These are phyloP conservation scores for Erigeron philadelphicus DNA, from an alignment of 140 eudicot species.

Conservation along the genomic window DNA sequence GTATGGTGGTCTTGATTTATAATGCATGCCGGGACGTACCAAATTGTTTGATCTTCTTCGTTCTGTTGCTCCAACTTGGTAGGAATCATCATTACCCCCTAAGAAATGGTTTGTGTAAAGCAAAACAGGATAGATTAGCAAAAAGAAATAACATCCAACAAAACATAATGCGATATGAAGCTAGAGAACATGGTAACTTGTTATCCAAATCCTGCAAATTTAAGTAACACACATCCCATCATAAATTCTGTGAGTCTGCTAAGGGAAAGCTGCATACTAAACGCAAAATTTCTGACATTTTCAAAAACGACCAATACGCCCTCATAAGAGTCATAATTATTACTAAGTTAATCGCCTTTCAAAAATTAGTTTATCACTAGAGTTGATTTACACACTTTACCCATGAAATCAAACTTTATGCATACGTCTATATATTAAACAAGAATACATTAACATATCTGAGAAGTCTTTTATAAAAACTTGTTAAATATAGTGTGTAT, in stretches of 20 bases:
- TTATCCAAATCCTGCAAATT: not conserved
- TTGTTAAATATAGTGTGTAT: not conserved
- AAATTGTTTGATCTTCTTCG: constrained; percentile 41
- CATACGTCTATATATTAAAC: not conserved
- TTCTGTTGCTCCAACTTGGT: constrained; percentile 42
- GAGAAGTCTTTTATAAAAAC: not conserved
- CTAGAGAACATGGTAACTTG: not conserved
- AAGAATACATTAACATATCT: not conserved
- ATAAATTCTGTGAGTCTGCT: not conserved
- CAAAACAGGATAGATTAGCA: constrained; percentile 5
- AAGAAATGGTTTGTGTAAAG: constrained; percentile 13
- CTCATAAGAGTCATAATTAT: not conserved
- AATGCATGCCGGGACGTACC: constrained; percentile 40
- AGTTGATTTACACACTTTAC: constrained; percentile 4
- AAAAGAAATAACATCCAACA: constrained; percentile 9
- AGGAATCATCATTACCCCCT: constrained; percentile 36
- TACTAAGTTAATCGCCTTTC: not conserved
- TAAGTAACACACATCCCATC: not conserved
- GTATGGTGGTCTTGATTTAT: constrained; percentile 32
- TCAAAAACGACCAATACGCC: not conserved
- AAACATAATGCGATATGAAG: not conserved
- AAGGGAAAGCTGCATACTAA: not conserved
- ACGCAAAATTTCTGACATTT: constrained; percentile 6
- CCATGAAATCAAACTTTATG: not conserved
- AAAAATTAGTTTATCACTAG: not conserved